phyloP scores from a whole-genome alignment of 2,329 filamentous ascomycete species.

The Fusarium tanahbumbuense region DNA sequence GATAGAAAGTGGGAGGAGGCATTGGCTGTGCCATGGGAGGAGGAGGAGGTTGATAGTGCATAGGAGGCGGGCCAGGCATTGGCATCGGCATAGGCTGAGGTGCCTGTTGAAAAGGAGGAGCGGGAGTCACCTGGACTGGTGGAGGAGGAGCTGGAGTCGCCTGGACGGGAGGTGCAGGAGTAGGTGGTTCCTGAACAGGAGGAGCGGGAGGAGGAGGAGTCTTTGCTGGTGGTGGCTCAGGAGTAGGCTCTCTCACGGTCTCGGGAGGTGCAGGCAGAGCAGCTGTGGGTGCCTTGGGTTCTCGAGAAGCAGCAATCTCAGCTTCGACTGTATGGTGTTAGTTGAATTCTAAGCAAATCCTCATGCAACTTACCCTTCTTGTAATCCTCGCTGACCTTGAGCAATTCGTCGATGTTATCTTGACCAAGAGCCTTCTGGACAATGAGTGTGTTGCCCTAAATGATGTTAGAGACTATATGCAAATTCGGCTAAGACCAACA shows the following conservation, averaged over 20 bases:
- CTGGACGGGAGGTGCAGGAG: conserved; percentile 49
- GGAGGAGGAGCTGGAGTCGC: conserved; percentile 49
- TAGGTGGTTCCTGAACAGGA: conserved; percentile 23
- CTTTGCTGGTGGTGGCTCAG: conserved; percentile 50
- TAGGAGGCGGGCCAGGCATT: not conserved
- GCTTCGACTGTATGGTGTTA: conserved; percentile 28
- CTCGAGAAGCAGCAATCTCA: conserved; percentile 31
- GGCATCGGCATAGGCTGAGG: conserved; percentile 28
- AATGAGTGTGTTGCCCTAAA: conserved; percentile 80
- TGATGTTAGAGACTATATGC: conserved; percentile 12
- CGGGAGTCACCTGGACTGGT: conserved; percentile 54
- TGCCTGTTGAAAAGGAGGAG: conserved; percentile 33
- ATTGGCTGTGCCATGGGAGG: conserved; percentile 16
- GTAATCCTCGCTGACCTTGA: conserved; percentile 84
- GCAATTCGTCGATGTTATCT: conserved; percentile 90
- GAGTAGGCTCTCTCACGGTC: conserved; percentile 49
- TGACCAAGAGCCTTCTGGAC: conserved; percentile 88
- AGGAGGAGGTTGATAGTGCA: conserved; percentile 22
- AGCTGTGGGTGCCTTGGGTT: conserved; percentile 36
- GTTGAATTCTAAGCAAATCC: not conserved
- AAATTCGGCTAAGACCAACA: conserved; percentile 40
- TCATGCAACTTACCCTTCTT: conserved; percentile 62
- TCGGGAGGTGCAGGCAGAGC: conserved; percentile 50
- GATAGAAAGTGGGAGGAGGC: conserved; percentile 29
- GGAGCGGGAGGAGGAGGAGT: conserved; percentile 41